Evolutionary conservation across 306 rosid species (phyloP).

Genomic region (Cicer yamashitae): DNA sequence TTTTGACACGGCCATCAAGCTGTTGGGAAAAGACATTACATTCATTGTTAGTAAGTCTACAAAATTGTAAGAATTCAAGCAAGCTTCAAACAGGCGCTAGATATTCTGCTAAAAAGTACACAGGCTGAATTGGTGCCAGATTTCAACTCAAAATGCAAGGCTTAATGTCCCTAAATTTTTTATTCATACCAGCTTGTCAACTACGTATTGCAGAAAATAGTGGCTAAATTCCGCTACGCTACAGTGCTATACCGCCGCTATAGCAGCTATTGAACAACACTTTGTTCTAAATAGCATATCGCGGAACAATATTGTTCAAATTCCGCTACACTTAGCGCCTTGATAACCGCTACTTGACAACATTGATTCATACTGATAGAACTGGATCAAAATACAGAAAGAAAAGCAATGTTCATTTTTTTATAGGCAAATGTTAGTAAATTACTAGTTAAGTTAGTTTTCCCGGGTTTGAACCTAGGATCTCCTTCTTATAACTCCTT

Average conservation of each 20-base stretch:
- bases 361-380: not conserved
- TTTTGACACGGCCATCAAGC: conserved; percentile 98
- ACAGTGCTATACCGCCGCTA: too few relatives aligned
- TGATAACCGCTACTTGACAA: not conserved
- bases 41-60: conserved; percentile 21
- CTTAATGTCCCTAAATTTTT: not conserved
- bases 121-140: not conserved
- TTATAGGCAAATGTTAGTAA: too few relatives aligned
- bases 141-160: conserved; percentile 12
- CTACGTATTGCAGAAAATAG: too few relatives aligned
- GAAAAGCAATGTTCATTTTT: not conserved
- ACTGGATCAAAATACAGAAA: not conserved
- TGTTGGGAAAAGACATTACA: conserved; percentile 47
- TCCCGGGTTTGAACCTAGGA: too few relatives aligned
- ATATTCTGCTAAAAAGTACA: not conserved
- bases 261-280: too few relatives aligned
- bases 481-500: too few relatives aligned
- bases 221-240: too few relatives aligned
- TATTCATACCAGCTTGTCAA: not conserved
- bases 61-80: not conserved
- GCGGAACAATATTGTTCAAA: too few relatives aligned
- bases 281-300: too few relatives aligned
- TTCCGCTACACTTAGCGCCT: too few relatives aligned
- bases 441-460: too few relatives aligned
- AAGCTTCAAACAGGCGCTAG: not conserved